Percentiles rank a stretch among this genome's conserved stretches.
These are phyloP conservation scores for Pythium inflatum DNA, from an alignment of 352 stramenopile genomes.

Conservation along the genomic window DNA sequence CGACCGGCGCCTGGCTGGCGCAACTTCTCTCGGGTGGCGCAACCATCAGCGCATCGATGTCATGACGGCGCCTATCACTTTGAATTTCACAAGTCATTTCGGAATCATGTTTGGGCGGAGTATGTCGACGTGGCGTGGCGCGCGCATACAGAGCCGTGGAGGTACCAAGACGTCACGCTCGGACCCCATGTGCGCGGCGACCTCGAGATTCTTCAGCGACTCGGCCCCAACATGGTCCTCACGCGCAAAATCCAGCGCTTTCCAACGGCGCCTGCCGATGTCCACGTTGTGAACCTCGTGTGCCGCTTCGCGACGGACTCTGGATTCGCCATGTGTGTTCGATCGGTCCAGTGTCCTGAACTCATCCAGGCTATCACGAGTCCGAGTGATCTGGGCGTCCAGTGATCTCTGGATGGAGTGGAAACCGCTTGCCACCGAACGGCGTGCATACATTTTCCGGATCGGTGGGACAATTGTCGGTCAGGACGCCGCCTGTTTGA, in stretches of 20 bases:
- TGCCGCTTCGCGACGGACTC: not conserved
- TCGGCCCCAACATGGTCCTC: not conserved
- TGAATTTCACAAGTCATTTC: constrained; percentile 15
- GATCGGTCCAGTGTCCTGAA: not conserved
- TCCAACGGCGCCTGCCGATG: too few species aligned
- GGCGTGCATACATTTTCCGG: not conserved
- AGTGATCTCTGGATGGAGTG: not conserved
- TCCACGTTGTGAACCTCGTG: not conserved
- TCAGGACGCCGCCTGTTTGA: not conserved
- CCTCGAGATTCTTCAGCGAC: too few species aligned
- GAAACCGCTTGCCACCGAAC: not conserved
- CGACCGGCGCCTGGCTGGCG: not conserved
- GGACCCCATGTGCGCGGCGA: not conserved
- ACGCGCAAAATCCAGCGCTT: not conserved
- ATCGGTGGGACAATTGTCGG: not conserved
- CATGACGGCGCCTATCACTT: not conserved
- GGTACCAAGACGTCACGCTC: too few species aligned
- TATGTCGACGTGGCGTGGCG: constrained; percentile 4
- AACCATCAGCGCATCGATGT: not conserved
- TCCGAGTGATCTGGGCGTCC: not conserved
- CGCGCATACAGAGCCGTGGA: too few species aligned
- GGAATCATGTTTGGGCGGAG: not conserved
- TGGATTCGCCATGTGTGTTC: not conserved
- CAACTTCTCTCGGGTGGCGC: constrained; percentile 16
- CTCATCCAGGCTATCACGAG: not conserved